A percentile compares a stretch with the other conserved stretches of the same genome.
Evolutionary conservation across 371 early-diverging fungal genomes (phyloP).

Genomic region (Fennellomyces sp.): DNA sequence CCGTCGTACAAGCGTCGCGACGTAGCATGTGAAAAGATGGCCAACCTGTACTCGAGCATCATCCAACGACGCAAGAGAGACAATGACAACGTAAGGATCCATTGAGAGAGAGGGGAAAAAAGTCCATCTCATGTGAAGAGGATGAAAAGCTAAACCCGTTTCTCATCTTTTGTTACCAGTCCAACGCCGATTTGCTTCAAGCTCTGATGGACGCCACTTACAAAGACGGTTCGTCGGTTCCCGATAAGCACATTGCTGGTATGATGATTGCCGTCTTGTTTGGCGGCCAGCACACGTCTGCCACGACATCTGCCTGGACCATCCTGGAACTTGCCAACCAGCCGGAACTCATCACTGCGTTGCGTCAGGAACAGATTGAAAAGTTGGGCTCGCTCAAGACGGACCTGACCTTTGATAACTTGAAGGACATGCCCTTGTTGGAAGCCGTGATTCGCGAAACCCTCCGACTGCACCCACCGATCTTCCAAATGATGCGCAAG

Average conservation of each 20-base stretch:
- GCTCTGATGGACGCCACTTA: slow-evolving; percentile 85
- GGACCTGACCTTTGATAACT: slow-evolving; percentile 72
- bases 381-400: slow-evolving; percentile 61
- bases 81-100: slow-evolving; percentile 36
- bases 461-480: slow-evolving; percentile 92
- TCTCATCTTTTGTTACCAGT: slow-evolving; percentile 12
- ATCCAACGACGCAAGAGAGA: slow-evolving; percentile 76
- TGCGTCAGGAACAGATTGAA: slow-evolving; percentile 68
- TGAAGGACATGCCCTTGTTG: slow-evolving; percentile 77
- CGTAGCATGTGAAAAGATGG: slow-evolving; percentile 83
- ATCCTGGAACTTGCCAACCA: slow-evolving; percentile 84
- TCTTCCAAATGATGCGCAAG: slow-evolving; percentile 92
- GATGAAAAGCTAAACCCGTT: no score
- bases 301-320: slow-evolving; percentile 94
- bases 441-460: slow-evolving; percentile 90
- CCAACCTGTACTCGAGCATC: slow-evolving; percentile 78
- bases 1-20: slow-evolving; percentile 77
- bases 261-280: slow-evolving; percentile 96
- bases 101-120: not conserved
- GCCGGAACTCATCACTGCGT: slow-evolving; percentile 64
- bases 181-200: slow-evolving; percentile 77
- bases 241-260: slow-evolving; percentile 87
- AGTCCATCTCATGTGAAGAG: not conserved
- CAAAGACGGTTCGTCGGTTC: slow-evolving; percentile 80
- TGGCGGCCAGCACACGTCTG: slow-evolving; percentile 96